Base-by-base conservation (phyloP, 495 filamentous ascomycete species). In the Letharia columbiana region DNA sequence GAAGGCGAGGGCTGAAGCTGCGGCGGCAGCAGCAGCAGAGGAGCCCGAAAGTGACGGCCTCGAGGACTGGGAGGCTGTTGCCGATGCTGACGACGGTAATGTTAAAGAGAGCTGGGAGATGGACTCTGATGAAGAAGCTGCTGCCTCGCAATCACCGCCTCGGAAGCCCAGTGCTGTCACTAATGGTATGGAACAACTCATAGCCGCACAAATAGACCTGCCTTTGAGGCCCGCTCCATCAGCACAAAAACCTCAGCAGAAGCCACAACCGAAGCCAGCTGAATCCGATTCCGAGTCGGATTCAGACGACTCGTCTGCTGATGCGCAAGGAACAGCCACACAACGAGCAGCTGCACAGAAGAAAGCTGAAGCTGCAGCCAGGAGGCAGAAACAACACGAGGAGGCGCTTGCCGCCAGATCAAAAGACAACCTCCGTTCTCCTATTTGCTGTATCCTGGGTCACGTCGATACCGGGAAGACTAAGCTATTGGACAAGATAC, bases 401-500 rank as follows among this genome's bases (percentile, higher is more conserved):
- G 93, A 92, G 63, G 94, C 94, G 35, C 73, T 97, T 74, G 92
- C 91, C 47, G 94, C 93, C 65, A 84, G 92, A 62, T 97, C 92
- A 1, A 91, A 90, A 78, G 91, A 98, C 72, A 86, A 99, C 75
- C 88, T 99, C 39, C 90, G 95, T 44, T 97, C 93, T 61, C 94
- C 94, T 45, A 99, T 99, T 76, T 99, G 95, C 80, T 97, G 93
- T 88, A 98, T 99, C 83, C 84, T 99, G 60, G 95, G 95, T 67
- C 95, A 99, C 83, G 95, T 99, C 82, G 95, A 99, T 86, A 99
- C 95, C 49, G 95, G 95, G 72, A 99, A 99, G 82, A 99, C 95
- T 28, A 99, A 99, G 80, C 80, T 99, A 65, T 82, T 99, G 62
- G 95, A 99, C 81, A 98, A 98, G 81, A 93, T 99, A 73, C 89